A percentile compares a stretch with the other conserved stretches of the same genome.
These are phyloP conservation scores for Sambucus nigra DNA, from an alignment of 129 eudicot genomes.

Conservation along the genomic window DNA sequence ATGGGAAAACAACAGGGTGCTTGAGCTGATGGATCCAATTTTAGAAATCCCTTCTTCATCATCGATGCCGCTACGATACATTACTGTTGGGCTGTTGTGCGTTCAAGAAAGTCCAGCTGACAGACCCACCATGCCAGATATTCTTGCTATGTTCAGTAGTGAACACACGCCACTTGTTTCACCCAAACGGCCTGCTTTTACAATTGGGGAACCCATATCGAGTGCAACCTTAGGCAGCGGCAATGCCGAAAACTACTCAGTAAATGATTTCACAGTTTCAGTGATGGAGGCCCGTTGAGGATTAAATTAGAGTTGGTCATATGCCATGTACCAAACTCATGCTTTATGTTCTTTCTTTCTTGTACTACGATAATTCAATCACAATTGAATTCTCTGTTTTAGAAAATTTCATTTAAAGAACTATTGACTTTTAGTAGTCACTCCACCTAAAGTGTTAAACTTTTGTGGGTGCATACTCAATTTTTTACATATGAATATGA, in stretches of 20 bases:
- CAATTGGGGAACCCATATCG: not conserved
- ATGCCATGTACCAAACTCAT: no score
- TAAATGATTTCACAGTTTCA: constrained; percentile 8
- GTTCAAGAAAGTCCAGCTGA: constrained; percentile 18
- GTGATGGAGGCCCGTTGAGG: constrained; percentile 11
- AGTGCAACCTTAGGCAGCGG: not conserved
- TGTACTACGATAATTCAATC: no score
- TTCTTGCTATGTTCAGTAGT: constrained; percentile 14
- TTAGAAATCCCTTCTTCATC: not conserved
- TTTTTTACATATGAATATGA: no score
- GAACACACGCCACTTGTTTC: constrained; percentile 6
- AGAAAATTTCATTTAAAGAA: no score
- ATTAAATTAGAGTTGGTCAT: no score
- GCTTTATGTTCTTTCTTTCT: no score
- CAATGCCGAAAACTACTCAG: not conserved
- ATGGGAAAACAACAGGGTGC: constrained; percentile 10
- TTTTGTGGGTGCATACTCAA: no score
- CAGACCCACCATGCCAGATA: constrained; percentile 11
- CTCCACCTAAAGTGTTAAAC: no score
- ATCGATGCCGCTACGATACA: constrained; percentile 1
- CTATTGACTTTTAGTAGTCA: no score
- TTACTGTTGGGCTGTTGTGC: constrained; percentile 13
- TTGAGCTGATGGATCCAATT: constrained; percentile 9
- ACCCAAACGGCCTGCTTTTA: constrained; percentile 10
- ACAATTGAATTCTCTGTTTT: no score